phyloP scores from a whole-genome alignment of 2,329 filamentous ascomycete genomes.

The Cylindrodendrum hubeiense region DNA sequence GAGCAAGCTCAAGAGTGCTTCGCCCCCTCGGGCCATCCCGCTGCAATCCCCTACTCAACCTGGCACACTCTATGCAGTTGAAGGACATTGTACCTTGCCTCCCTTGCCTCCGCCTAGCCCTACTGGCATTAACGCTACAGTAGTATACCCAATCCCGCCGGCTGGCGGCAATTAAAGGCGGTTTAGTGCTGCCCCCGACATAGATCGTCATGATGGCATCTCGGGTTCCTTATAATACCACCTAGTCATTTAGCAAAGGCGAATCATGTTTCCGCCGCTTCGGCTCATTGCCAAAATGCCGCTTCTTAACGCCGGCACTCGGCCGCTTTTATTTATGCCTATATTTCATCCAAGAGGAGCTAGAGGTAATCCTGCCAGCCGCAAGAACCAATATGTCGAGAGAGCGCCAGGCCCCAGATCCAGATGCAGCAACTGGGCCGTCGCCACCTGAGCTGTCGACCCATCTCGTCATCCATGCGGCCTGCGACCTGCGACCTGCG shows the following conservation, averaged over 20 bases:
- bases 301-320: constrained; percentile 10
- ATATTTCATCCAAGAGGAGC: neutral
- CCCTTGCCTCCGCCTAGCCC: neutral
- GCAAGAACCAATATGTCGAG: neutral
- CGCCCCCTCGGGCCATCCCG: neutral
- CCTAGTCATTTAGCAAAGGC: neutral
- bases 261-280: neutral
- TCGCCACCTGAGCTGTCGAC: neutral
- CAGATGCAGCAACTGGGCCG: neutral
- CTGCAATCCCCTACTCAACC: neutral
- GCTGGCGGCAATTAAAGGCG: neutral
- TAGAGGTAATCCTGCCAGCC: neutral
- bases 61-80: neutral
- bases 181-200: neutral
- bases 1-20: constrained; percentile 2
- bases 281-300: constrained; percentile 5
- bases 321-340: neutral
- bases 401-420: neutral
- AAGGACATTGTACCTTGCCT: neutral
- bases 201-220: neutral
- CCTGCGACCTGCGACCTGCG: no score
- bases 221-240: neutral
- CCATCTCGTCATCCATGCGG: constrained; percentile 4
- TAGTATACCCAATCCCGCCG: neutral
- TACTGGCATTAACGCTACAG: neutral